A percentile compares a stretch with the other conserved stretches of the same genome.
These are phyloP conservation scores for Colletotrichum nymphaeae DNA, from an alignment of 2,329 filamentous ascomycete species.

Conservation along the genomic window DNA sequence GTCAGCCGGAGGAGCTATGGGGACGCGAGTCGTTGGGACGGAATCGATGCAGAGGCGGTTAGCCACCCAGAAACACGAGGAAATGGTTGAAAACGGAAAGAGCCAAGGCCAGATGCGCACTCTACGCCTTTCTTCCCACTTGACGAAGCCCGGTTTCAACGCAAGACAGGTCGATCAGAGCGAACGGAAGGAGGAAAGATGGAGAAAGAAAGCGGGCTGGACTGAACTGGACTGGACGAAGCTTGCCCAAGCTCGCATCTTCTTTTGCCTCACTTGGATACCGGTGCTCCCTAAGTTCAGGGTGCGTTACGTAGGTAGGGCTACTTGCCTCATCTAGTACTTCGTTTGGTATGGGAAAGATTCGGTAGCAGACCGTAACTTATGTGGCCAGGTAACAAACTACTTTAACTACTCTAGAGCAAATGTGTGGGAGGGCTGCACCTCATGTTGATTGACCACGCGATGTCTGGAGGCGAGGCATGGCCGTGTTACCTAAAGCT, in stretches of 20 bases:
- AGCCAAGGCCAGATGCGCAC: conserved; percentile 27
- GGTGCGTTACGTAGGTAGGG: not conserved
- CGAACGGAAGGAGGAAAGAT: conserved; percentile 34
- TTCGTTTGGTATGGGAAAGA: not conserved
- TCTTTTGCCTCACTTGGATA: not conserved
- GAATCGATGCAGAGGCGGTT: conserved; percentile 22
- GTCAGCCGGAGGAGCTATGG: conserved; percentile 6
- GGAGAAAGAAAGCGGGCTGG: conserved; percentile 20
- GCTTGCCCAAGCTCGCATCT: not conserved
- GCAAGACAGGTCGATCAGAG: conserved; percentile 29
- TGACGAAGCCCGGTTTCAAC: conserved; percentile 30
- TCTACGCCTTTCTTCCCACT: conserved; percentile 22
- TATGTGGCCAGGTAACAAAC: not conserved
- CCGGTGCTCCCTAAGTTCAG: not conserved
- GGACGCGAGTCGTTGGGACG: conserved; percentile 20
- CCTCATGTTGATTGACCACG: conserved; percentile 4
- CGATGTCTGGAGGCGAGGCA: conserved; percentile 10
- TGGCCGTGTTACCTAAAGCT: conserved; percentile 11
- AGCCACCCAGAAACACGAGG: conserved; percentile 21
- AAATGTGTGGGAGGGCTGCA: not conserved
- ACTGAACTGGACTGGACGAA: conserved; percentile 12
- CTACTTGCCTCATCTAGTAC: not conserved
- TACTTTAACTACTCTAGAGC: not conserved
- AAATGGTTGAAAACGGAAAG: conserved; percentile 34
- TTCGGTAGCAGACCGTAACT: not conserved